A percentile compares a stretch with the other conserved stretches of the same genome.
Evolutionary conservation across 1,284 basidiomycete genomes (phyloP).

Genomic region (Agroathelia rolfsii): DNA sequence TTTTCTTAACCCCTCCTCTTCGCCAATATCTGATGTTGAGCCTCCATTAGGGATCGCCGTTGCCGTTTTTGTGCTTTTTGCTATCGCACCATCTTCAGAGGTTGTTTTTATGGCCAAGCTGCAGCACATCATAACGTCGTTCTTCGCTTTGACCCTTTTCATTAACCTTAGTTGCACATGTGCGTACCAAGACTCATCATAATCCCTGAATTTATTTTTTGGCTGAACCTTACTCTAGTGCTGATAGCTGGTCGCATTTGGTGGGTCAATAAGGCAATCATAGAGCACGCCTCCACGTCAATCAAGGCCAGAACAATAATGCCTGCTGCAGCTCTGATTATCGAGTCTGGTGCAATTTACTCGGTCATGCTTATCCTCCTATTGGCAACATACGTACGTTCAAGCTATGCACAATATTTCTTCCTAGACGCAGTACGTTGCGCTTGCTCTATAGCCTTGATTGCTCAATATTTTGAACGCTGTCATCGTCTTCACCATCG

Average conservation of each 20-base stretch:
- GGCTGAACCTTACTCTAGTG: no score
- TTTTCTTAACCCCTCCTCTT: no score
- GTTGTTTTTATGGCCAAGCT: constrained; percentile 22
- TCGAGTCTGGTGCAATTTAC: constrained; percentile 33
- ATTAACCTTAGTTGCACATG: constrained; percentile 27
- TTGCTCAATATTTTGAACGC: no score
- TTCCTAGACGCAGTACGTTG: constrained; percentile 29
- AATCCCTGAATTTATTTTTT: no score
- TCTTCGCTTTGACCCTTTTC: constrained; percentile 26
- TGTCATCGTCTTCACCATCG: no score
- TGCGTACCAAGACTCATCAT: no score
- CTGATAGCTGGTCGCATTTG: constrained; percentile 28
- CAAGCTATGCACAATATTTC: constrained; percentile 28
- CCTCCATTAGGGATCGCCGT: no score
- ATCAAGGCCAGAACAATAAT: constrained; percentile 16
- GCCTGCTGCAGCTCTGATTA: constrained; percentile 24
- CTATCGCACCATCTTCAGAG: no score
- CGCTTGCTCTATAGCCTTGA: constrained; percentile 16
- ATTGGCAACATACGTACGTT: constrained; percentile 23
- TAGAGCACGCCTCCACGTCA: no score
- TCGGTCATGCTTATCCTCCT: constrained; percentile 24
- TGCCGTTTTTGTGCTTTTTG: no score
- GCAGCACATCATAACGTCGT: constrained; percentile 24
- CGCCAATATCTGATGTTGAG: no score
- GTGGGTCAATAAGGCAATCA: constrained; percentile 19